phyloP scores from a whole-genome alignment of 2,329 filamentous ascomycete species.

The Neofusicoccum kwambonambiense region DNA sequence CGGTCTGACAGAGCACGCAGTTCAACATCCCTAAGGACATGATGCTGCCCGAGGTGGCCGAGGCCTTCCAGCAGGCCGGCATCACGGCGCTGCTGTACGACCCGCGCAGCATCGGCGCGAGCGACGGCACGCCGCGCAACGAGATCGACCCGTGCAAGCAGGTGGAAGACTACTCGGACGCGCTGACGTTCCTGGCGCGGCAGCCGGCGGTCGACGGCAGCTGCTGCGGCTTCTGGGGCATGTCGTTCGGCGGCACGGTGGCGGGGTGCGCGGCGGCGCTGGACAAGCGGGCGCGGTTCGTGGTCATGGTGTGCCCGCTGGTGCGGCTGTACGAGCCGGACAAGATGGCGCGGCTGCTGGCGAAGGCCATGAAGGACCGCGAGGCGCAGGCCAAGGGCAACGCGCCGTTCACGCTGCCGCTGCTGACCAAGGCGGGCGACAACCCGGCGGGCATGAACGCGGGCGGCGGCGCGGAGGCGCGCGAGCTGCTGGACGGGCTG shows the following conservation, averaged over 20 bases:
- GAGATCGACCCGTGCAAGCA: slow-evolving; percentile 37
- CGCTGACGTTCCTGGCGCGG: slow-evolving; percentile 33
- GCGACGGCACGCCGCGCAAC: slow-evolving; percentile 41
- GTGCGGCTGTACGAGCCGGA: slow-evolving; percentile 19
- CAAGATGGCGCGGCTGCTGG: slow-evolving; percentile 27
- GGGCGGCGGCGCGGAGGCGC: not conserved
- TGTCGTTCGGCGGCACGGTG: slow-evolving; percentile 32
- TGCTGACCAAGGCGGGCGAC: slow-evolving; percentile 38
- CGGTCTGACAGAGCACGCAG: slow-evolving; percentile 21
- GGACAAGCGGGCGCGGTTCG: slow-evolving; percentile 30
- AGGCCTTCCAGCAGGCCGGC: slow-evolving; percentile 32
- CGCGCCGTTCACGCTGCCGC: slow-evolving; percentile 36
- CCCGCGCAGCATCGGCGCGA: slow-evolving; percentile 35
- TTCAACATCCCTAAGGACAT: slow-evolving; percentile 36
- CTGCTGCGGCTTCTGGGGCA: slow-evolving; percentile 39
- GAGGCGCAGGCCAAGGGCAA: slow-evolving; percentile 36
- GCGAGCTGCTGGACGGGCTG: not conserved
- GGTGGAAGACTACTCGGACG: slow-evolving; percentile 36
- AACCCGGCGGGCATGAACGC: slow-evolving; percentile 33
- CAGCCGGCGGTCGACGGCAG: slow-evolving; percentile 30
- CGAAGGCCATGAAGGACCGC: slow-evolving; percentile 21
- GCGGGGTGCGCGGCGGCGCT: slow-evolving; percentile 30
- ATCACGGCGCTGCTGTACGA: slow-evolving; percentile 41
- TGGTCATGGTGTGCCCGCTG: slow-evolving; percentile 29
- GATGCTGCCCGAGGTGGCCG: slow-evolving; percentile 33